Conservation (phyloP, 2,329 filamentous ascomycete species). For the Ophiostoma himal-ulmi region DNA sequence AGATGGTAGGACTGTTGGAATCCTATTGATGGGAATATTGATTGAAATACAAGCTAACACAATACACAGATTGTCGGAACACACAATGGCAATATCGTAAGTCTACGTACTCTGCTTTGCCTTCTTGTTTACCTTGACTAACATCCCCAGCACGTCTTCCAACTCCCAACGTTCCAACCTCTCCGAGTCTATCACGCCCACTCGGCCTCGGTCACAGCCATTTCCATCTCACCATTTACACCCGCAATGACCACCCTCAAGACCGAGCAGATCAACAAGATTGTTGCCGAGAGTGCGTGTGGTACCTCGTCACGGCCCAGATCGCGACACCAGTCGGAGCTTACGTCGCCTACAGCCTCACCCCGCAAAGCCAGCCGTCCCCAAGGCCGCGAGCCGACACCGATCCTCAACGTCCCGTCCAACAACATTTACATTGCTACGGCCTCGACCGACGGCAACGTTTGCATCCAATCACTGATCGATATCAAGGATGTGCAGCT, state of each 20-base stretch:
- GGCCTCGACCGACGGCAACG: slow-evolving; percentile 90
- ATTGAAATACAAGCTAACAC: not conserved
- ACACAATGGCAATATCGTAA: slow-evolving; percentile 92
- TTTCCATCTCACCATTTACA: slow-evolving; percentile 85
- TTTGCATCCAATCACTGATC: slow-evolving; percentile 81
- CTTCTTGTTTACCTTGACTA: slow-evolving; percentile 23
- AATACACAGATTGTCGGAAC: slow-evolving; percentile 71
- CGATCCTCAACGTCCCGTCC: slow-evolving; percentile 67
- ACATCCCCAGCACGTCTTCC: slow-evolving; percentile 66
- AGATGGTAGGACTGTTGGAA: slow-evolving; percentile 64
- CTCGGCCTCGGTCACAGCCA: slow-evolving; percentile 78
- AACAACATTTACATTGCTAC: slow-evolving; percentile 93
- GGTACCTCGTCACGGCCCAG: slow-evolving; percentile 32
- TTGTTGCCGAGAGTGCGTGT: slow-evolving; percentile 35
- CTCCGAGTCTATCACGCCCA: slow-evolving; percentile 88
- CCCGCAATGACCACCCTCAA: slow-evolving; percentile 45
- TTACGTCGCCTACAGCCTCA: slow-evolving; percentile 43
- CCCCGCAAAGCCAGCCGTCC: slow-evolving; percentile 44
- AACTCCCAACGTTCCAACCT: slow-evolving; percentile 72
- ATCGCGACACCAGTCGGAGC: slow-evolving; percentile 37
- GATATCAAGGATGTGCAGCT: slow-evolving; percentile 86
- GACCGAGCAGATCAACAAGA: slow-evolving; percentile 37
- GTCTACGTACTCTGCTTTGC: slow-evolving; percentile 29
- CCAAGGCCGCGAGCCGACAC: slow-evolving; percentile 45
- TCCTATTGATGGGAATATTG: not conserved